Base-by-base conservation (phyloP, 371 early-diverging fungal genomes). In the Apophysomyces elegans region DNA sequence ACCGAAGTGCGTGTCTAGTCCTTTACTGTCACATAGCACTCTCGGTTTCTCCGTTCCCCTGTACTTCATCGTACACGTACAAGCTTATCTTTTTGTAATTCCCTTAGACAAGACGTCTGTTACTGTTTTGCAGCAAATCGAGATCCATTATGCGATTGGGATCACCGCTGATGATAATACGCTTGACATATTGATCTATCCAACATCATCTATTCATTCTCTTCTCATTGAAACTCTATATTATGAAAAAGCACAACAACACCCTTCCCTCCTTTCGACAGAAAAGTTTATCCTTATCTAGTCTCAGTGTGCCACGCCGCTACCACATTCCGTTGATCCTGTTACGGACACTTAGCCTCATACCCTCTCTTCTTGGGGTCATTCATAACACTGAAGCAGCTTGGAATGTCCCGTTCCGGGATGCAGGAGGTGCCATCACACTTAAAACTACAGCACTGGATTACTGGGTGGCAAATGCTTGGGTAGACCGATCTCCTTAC, bases 391-490 rank as follows among this genome's bases (percentile, higher is more conserved):
- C 81, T 14, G 64, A 69, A 63, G 67, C 66, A 41, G 78, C 81
- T 14, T 67, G 68, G 63, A 61, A 72, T 57, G 75, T 86, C 14
- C 72, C 77, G 8, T 36, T 70, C 36, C 69, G 86, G 58, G 83
- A 86, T 73, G 78, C 86, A 9, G 84, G 84, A 35, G 78, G 81
- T 7, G 65, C 84, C 7, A 64, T 84, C 58, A 64, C 66, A 2
- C 68, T 87, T 63, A 73, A 76, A 62, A 86, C 78, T 68, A 82
- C 85, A 16, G 73, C 76, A 32, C 62, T 78, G 16, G 87, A 88
- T 47, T 86, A 79, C 63, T 83, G 79, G 74, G 76, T 87, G 5
- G 89, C 86, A 47, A 79, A 75, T 13, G 70, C 86, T 35, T 87
- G 89, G 89, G 89, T 87, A 74, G 59, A 63, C 21, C 32, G 16